Evolutionary conservation across 371 early-diverging fungal species (phyloP).

Genomic region (Choanephora cucurbitarum): DNA sequence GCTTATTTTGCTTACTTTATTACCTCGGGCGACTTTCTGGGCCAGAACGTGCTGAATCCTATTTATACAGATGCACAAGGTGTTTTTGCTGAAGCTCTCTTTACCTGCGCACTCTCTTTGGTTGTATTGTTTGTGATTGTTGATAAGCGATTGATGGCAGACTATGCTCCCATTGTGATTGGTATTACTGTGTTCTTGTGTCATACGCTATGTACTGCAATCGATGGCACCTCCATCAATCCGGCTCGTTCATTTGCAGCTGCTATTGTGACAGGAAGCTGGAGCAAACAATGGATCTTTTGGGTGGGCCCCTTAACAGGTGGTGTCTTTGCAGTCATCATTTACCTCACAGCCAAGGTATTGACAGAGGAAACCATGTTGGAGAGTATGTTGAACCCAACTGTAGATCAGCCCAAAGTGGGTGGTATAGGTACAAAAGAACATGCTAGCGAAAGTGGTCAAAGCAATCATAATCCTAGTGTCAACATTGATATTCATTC

Average conservation of each 20-base stretch:
- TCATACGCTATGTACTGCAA: constrained; percentile 48
- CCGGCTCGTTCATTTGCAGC: constrained; percentile 66
- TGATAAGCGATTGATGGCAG: constrained; percentile 44
- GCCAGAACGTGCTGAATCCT: constrained; percentile 40
- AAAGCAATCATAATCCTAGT: not conserved
- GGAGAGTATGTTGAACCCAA: no score
- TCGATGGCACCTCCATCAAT: constrained; percentile 56
- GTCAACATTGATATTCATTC: not conserved
- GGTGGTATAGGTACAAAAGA: no score
- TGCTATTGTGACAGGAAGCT: constrained; percentile 52
- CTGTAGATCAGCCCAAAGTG: no score
- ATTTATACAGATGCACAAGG: constrained; percentile 42
- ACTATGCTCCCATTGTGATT: constrained; percentile 53
- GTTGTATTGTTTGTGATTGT: constrained; percentile 48
- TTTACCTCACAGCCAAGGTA: constrained; percentile 13
- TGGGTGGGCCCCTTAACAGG: constrained; percentile 51
- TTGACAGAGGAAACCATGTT: constrained; percentile 8
- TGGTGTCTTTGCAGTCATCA: constrained; percentile 19
- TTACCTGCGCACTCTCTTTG: constrained; percentile 49
- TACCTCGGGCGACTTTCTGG: constrained; percentile 33
- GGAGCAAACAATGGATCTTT: constrained; percentile 57
- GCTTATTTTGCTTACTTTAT: constrained; percentile 41
- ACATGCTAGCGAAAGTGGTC: not conserved
- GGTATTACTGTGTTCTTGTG: constrained; percentile 53
- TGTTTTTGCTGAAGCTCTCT: constrained; percentile 51